Percentiles rank a stretch among this genome's conserved stretches.
Evolutionary conservation across 176 grass and related monocot genomes (phyloP).

Genomic region (Musa acuminata): DNA sequence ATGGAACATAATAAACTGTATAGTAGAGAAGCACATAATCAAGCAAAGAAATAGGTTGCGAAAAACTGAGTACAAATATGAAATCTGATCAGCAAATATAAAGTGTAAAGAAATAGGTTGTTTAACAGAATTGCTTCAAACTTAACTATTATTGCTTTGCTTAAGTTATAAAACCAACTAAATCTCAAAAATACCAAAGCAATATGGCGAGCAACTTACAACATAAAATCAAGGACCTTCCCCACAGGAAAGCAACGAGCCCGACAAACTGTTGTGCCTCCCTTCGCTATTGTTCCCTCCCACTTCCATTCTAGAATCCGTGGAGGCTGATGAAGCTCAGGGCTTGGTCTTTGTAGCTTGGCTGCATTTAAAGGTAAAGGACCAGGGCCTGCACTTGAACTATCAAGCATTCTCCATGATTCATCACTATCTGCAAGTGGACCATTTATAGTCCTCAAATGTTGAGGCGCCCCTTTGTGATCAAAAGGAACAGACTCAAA

Average conservation of each 20-base stretch:
- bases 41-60: neutral
- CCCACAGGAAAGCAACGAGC: constrained; percentile 95
- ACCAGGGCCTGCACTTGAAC: constrained; percentile 31
- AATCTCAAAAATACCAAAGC: neutral
- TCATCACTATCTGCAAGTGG: constrained; percentile 38
- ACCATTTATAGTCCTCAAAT: constrained; percentile 35
- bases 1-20: neutral
- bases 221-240: constrained; percentile 82
- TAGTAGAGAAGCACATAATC: neutral
- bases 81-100: neutral
- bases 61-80: neutral
- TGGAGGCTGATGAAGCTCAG: constrained; percentile 32
- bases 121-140: too few relatives aligned
- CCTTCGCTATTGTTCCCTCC: constrained; percentile 88
- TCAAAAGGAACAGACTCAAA: constrained; percentile 16
- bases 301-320: constrained; percentile 86
- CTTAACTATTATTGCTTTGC: neutral
- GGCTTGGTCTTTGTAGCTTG: constrained; percentile 37
- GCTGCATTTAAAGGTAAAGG: constrained; percentile 22
- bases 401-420: constrained; percentile 30
- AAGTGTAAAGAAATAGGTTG: neutral
- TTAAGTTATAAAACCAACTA: neutral
- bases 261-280: constrained; percentile 67
- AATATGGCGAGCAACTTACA: constrained; percentile 50
- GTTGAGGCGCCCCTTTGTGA: constrained; percentile 30